phyloP scores from a whole-genome alignment of 2,329 filamentous ascomycete genomes.

The Colletotrichum sp. region DNA sequence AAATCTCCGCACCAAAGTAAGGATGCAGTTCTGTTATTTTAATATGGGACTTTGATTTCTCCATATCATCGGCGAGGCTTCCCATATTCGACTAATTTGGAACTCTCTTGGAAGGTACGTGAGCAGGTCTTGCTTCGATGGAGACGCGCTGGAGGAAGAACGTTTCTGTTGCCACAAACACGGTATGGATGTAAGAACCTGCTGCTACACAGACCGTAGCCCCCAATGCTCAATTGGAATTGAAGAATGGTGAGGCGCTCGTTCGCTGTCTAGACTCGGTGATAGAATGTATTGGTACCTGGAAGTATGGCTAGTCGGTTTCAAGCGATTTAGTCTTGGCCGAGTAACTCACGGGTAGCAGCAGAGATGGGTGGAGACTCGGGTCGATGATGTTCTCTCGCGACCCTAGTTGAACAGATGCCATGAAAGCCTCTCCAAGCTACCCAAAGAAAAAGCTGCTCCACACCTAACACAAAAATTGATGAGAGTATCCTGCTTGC shows the following conservation, averaged over 20 bases:
- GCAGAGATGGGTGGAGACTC: background rate
- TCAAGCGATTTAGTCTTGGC: no score
- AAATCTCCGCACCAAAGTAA: background rate
- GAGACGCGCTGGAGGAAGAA: background rate
- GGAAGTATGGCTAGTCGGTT: background rate
- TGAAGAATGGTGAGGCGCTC: background rate
- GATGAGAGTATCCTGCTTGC: background rate
- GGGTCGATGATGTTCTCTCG: background rate
- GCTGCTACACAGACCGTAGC: background rate
- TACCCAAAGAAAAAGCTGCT: background rate
- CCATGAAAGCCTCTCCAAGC: no score
- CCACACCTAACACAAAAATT: background rate
- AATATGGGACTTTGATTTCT: background rate
- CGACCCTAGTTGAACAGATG: background rate
- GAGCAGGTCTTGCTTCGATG: background rate
- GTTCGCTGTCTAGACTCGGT: background rate
- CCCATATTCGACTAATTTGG: background rate
- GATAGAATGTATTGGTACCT: background rate
- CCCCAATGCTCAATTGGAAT: background rate
- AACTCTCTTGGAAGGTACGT: background rate
- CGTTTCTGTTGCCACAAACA: background rate
- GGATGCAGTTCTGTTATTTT: background rate
- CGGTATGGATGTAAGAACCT: no score
- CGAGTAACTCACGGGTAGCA: background rate
- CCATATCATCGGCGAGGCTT: background rate